These are phyloP conservation scores for Encephalitozoon cuniculi DNA, from an alignment of 371 early-diverging fungal genomes.

Conservation along the genomic window DNA sequence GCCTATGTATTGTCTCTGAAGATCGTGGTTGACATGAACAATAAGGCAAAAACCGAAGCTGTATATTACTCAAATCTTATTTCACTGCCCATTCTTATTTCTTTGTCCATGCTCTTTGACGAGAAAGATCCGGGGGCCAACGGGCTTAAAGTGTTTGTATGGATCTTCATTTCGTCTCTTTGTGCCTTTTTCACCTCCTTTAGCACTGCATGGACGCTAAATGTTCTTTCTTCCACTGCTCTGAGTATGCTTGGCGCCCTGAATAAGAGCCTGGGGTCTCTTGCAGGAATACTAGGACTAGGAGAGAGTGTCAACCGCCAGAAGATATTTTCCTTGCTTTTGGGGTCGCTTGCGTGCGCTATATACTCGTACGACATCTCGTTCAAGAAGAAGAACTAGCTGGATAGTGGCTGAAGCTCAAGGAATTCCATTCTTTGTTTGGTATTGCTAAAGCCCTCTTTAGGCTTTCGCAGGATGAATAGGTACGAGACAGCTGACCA, in stretches of 20 bases:
- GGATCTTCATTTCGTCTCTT: slow-evolving; percentile 73
- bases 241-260: slow-evolving; percentile 94
- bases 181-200: slow-evolving; percentile 75
- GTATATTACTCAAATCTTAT: slow-evolving; percentile 87
- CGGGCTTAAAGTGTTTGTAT: slow-evolving; percentile 31
- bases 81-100: slow-evolving; percentile 71
- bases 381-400: not conserved
- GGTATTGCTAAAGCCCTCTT: not conserved
- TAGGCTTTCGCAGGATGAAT: not conserved
- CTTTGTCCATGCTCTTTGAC: slow-evolving; percentile 70
- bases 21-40: slow-evolving; percentile 67
- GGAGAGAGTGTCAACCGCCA: slow-evolving; percentile 31
- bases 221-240: slow-evolving; percentile 83
- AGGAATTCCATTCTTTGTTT: not conserved
- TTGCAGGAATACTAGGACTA: slow-evolving; percentile 71
- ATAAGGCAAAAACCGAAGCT: slow-evolving; percentile 81
- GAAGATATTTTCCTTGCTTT: slow-evolving; percentile 29
- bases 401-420: not conserved
- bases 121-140: not conserved
- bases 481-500: slow-evolving; percentile 50
- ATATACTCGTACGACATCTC: slow-evolving; percentile 37
- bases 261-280: slow-evolving; percentile 88
- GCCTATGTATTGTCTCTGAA: slow-evolving; percentile 78
- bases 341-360: slow-evolving; percentile 26
- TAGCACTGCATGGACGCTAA: slow-evolving; percentile 78